phyloP scores from a whole-genome alignment of 2,329 filamentous ascomycete species.

The Teratosphaeria viscida region DNA sequence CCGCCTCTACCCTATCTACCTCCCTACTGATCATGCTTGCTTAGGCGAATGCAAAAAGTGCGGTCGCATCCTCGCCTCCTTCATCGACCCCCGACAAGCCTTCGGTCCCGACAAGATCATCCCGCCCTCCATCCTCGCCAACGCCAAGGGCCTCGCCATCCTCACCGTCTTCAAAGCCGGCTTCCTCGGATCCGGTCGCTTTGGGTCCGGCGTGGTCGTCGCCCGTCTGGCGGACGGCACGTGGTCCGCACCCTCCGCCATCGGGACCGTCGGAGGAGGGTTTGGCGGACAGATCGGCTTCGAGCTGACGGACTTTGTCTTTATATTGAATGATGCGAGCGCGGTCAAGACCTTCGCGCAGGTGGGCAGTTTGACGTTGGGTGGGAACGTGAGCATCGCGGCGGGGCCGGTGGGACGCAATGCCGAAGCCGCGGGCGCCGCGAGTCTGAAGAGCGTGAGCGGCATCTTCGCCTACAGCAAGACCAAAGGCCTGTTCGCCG shows the following conservation, averaged over 20 bases:
- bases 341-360: slow-evolving; percentile 94
- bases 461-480: slow-evolving; percentile 96
- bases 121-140: slow-evolving; percentile 75
- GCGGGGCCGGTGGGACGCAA: slow-evolving; percentile 90
- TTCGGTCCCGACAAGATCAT: slow-evolving; percentile 98
- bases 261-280: slow-evolving; percentile 69
- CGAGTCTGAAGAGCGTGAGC: slow-evolving; percentile 77
- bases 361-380: slow-evolving; percentile 79
- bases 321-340: slow-evolving; percentile 85
- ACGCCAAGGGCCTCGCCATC: slow-evolving; percentile 84
- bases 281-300: slow-evolving; percentile 82
- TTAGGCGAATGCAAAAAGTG: slow-evolving; percentile 96
- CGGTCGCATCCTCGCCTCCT: slow-evolving; percentile 87
- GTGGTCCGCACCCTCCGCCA: slow-evolving; percentile 75
- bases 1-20: background rate
- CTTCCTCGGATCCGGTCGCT: slow-evolving; percentile 72
- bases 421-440: slow-evolving; percentile 89
- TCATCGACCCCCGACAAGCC: slow-evolving; percentile 83
- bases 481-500: slow-evolving; percentile 93
- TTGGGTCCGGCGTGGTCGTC: slow-evolving; percentile 73
- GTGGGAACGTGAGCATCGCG: slow-evolving; percentile 91
- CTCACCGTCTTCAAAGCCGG: slow-evolving; percentile 81
- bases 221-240: slow-evolving; percentile 64
- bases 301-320: slow-evolving; percentile 89
- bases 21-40: slow-evolving; percentile 2